These are phyloP conservation scores for Aspergillus pseudonomiae DNA, from an alignment of 2,329 filamentous ascomycete species.

Conservation along the genomic window DNA sequence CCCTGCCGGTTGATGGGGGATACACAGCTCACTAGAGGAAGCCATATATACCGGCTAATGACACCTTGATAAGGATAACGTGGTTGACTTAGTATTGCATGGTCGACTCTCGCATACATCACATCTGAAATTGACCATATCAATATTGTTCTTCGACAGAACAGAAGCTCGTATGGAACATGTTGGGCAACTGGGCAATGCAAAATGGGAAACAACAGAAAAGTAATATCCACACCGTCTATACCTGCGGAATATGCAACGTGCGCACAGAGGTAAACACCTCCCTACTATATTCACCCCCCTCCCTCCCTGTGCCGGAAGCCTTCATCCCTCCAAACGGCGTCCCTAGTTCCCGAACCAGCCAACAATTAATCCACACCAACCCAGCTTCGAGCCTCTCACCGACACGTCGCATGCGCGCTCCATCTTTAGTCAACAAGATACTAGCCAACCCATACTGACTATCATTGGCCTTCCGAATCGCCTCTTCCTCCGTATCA, in stretches of 20 bases:
- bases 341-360: conserved; percentile 24
- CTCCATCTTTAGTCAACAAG: conserved; percentile 62
- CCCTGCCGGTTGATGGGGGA: conserved; percentile 52
- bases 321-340: conserved; percentile 26
- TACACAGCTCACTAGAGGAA: conserved; percentile 33
- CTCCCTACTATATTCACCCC: conserved; percentile 22
- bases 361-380: conserved; percentile 43
- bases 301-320: conserved; percentile 21
- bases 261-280: conserved; percentile 24
- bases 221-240: neutral
- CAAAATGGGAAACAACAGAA: neutral
- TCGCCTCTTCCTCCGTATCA: conserved; percentile 55
- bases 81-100: neutral
- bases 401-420: conserved; percentile 60
- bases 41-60: neutral
- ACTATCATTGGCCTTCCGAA: conserved; percentile 54
- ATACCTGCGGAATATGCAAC: conserved; percentile 18
- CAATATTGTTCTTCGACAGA: neutral
- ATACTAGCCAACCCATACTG: conserved; percentile 63
- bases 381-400: conserved; percentile 62
- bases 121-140: neutral
- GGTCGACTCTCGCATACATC: neutral
- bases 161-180: neutral
- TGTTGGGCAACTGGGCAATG: neutral
- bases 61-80: neutral